Percentiles rank a stretch among this genome's conserved stretches.
These are phyloP conservation scores for Collariella sp. DNA, from an alignment of 495 filamentous ascomycete species.

Conservation along the genomic window DNA sequence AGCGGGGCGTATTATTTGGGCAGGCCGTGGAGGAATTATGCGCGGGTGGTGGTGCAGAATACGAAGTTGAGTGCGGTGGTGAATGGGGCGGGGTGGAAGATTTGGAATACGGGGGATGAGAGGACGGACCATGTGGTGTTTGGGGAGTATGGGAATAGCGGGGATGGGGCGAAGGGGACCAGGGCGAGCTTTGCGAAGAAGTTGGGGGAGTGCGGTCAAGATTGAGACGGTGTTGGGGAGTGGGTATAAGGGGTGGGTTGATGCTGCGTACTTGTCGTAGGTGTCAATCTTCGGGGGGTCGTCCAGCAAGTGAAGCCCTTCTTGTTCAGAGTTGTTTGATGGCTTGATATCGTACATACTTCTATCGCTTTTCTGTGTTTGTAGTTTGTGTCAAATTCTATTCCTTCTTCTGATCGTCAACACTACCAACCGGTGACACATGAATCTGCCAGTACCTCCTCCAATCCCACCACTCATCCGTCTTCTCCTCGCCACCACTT, in stretches of 20 bases:
- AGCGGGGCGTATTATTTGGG: constrained; percentile 52
- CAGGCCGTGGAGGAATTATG: constrained; percentile 55
- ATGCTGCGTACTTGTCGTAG: not conserved
- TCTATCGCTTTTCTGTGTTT: not conserved
- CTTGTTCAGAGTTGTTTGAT: not conserved
- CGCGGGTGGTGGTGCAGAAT: constrained; percentile 54
- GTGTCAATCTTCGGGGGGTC: not conserved
- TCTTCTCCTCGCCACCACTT: constrained; percentile 12
- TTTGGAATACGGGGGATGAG: constrained; percentile 43
- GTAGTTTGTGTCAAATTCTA: not conserved
- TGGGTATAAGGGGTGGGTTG: constrained; percentile 5
- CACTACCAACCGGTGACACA: constrained; percentile 24
- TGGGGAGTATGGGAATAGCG: constrained; percentile 53
- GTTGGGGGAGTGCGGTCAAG: constrained; percentile 35
- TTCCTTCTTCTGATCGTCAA: not conserved
- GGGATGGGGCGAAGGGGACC: constrained; percentile 48
- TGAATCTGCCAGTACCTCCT: constrained; percentile 37
- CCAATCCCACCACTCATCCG: constrained; percentile 30
- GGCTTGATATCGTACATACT: no score
- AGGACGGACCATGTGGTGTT: constrained; percentile 48
- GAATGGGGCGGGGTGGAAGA: constrained; percentile 52
- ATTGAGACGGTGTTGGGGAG: constrained; percentile 45
- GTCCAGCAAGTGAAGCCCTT: not conserved
- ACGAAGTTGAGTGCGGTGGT: constrained; percentile 48
- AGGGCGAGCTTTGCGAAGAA: constrained; percentile 48